Base-by-base conservation (phyloP, 176 grass and related monocot genomes). In the Hordeum marinum region DNA sequence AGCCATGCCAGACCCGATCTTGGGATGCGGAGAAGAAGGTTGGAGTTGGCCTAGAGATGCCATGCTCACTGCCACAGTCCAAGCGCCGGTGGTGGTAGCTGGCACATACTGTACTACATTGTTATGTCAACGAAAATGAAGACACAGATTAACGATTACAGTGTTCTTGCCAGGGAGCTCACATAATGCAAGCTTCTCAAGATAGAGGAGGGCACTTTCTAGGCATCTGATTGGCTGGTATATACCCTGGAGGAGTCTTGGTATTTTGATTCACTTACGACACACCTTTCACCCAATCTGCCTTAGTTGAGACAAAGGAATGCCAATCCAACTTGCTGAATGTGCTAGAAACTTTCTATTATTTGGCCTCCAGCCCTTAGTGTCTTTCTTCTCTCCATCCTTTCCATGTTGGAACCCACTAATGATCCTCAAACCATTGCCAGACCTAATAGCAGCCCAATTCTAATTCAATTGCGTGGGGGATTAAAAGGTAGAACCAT, bases 31-130 rank as follows among this genome's bases (percentile, higher is more conserved):
- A 76, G 80, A 82, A 82, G 37, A 48, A 20, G 50, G 50, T 24
- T 34, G 80, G 80, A 13, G 65, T 15, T 52, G 86, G 80, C 40
- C 52, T 79, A 3, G 65, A 70, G 29, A 15, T 15, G 63, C 27
- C 13, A 17, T 72, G 76, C 8, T 14, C 64, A 85, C 77, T 23
- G 37, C 78, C 87, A 64, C 90, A 87, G 3, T 89, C 80, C 9
- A 80, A 8, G 41, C 87, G 87, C 72, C 80, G 45, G 41, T 89
- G 89, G 75, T 59, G n/a, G n/a, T n/a, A n/a, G n/a, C n/a, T n/a
- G n/a, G n/a, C n/a, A n/a, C n/a, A n/a, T n/a, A n/a, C n/a, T n/a
- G n/a, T n/a, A n/a, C n/a, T n/a, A n/a, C 40, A 42, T 42, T 42
- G 2, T 42, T 42, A 42, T 0, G 40, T 2, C 2, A 42, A 8